These are phyloP conservation scores for Piloderma croceum DNA, from an alignment of 768 basidiomycete species.

Conservation along the genomic window DNA sequence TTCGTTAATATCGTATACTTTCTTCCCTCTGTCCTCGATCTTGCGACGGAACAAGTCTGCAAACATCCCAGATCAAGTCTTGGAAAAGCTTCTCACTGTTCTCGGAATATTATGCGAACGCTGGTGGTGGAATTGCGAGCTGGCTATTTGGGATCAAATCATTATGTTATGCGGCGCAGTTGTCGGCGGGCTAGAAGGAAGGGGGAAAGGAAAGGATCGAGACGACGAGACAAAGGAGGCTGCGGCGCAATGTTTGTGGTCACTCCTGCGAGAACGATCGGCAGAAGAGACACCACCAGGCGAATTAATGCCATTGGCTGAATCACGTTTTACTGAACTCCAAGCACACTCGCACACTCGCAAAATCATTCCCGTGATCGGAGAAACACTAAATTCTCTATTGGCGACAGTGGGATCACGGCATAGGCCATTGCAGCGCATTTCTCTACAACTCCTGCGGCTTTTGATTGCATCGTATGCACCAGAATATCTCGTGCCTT, in stretches of 20 bases:
- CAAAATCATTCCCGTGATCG: conserved; percentile 70
- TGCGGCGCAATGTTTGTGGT: conserved; percentile 59
- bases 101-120: conserved; percentile 54
- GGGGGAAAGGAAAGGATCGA: conserved; percentile 60
- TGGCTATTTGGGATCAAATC: conserved; percentile 75
- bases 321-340: conserved; percentile 35
- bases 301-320: conserved; percentile 6
- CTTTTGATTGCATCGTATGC: conserved; percentile 46
- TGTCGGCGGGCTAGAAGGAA: conserved; percentile 58
- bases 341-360: conserved; percentile 33
- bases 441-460: conserved; percentile 54
- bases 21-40: conserved; percentile 83
- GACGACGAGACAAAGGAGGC: conserved; percentile 82
- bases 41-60: conserved; percentile 68
- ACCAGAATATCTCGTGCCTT: conserved; percentile 49
- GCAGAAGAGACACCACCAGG: conserved; percentile 30
- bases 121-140: conserved; percentile 86
- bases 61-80: conserved; percentile 70
- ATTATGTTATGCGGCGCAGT: conserved; percentile 71
- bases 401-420: conserved; percentile 52
- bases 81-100: conserved; percentile 65
- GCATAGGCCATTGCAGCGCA: conserved; percentile 54
- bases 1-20: conserved; percentile 73
- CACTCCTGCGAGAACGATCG: conserved; percentile 53
- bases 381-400: conserved; percentile 76